Base-by-base conservation (phyloP, 495 filamentous ascomycete species). In the Extremus antarcticus region DNA sequence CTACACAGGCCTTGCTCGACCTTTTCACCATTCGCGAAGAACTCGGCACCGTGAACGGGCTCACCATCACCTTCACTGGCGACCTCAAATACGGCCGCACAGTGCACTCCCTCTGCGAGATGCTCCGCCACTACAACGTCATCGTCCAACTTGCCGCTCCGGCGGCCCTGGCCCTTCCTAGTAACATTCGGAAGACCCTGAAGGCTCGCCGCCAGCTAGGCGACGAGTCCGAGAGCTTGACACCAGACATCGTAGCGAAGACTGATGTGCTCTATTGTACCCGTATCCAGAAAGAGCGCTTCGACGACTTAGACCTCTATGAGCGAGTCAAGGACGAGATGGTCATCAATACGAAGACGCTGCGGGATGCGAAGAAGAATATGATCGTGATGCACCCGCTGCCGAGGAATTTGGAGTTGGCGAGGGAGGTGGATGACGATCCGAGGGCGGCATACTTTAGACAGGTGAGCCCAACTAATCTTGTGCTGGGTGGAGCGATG, bases 11-110 rank as follows among this genome's bases (percentile, higher is more conserved):
- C 3, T 90, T 98, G 81, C 78, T 96, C n/a, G 92, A 98, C 65
- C 81, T 98, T 59, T 97, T 95, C 77, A 98, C 92, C 38, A 96
- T 98, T 68, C 84, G 94, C 52, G 90, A 98, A 71, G 92, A 98
- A 71, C 77, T 97, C 19, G 92, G 92, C 53, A 95, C 88, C 3
- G 91, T 97, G 50, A 87, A 87, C 61, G 90, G 88, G 40, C 75
- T 97, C 58, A 95, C 88, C 47, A 91, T 98, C 68, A 98, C 92
- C 50, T 98, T 98, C 68, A 79, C 83, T 49, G 92, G 92, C 63
- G 92, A 98, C 64, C 80, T 98, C 41, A 81, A 83, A 59, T 92
- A 95, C 70, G 92, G 92, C 43, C 84, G 92, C 49, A 89, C 94
- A 1, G 90, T 98, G 23, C 92, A 98, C 74, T 94, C 88, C 32